phyloP scores from a whole-genome alignment of 2,329 filamentous ascomycete genomes.

The Sporothrix pallida region DNA sequence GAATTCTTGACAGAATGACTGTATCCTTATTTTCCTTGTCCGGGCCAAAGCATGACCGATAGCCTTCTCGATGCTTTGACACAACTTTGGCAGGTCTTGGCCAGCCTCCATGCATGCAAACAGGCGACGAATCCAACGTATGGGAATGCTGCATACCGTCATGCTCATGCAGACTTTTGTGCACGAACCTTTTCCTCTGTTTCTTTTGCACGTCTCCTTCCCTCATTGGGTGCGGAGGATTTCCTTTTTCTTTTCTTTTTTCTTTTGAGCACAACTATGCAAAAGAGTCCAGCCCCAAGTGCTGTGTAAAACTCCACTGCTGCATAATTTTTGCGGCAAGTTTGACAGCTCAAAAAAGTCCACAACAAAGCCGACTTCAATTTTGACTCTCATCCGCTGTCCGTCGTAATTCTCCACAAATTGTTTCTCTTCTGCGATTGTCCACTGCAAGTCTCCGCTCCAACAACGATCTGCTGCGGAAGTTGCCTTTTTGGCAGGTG shows the following conservation, averaged over 20 bases:
- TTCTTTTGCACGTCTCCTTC: neutral
- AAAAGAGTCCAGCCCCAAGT: neutral
- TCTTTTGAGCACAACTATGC: neutral
- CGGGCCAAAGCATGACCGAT: neutral
- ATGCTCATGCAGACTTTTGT: neutral
- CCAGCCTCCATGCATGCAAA: neutral
- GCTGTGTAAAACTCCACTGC: neutral
- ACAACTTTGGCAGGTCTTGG: neutral
- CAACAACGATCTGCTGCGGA: neutral
- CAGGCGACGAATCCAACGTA: neutral
- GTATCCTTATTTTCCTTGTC: neutral
- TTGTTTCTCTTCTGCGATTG: neutral
- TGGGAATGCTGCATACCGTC: neutral
- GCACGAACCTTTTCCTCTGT: neutral
- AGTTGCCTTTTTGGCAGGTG: conserved; percentile 6
- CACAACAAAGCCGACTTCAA: neutral
- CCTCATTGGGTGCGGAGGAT: neutral
- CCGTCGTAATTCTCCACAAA: neutral
- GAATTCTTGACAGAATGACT: neutral
- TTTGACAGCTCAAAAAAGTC: conserved; percentile 7
- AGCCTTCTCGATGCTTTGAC: neutral
- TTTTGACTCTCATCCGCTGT: neutral
- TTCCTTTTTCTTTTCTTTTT: neutral
- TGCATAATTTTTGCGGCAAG: neutral
- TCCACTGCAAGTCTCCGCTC: neutral